Evolutionary conservation across 1,284 basidiomycete species (phyloP).

Genomic region (Boletus albobrunnescens): DNA sequence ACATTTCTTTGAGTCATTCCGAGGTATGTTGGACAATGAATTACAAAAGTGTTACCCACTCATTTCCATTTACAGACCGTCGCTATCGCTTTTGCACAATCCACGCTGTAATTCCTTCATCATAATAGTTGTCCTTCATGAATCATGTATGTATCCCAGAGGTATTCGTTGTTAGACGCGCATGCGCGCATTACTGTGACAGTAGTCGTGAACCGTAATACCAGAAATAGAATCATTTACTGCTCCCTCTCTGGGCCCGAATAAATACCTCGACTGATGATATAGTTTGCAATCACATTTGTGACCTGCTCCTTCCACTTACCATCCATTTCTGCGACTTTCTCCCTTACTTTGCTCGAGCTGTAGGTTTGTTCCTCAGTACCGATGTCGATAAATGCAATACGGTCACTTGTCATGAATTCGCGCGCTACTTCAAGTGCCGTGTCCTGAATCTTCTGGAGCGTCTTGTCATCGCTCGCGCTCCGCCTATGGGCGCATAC

Average conservation of each 20-base stretch:
- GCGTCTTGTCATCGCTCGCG: slow-evolving; percentile 16
- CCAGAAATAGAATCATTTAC: slow-evolving; percentile 15
- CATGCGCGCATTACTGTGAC: neutral
- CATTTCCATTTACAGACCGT: slow-evolving; percentile 49
- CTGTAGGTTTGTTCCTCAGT: slow-evolving; percentile 58
- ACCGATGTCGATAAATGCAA: slow-evolving; percentile 61
- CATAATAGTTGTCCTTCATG: slow-evolving; percentile 1
- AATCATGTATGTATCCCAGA: slow-evolving; percentile 7
- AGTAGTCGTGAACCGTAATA: slow-evolving; percentile 6
- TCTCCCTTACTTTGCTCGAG: slow-evolving; percentile 67
- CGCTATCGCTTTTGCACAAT: slow-evolving; percentile 80
- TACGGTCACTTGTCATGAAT: slow-evolving; percentile 48
- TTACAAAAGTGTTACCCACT: slow-evolving; percentile 11
- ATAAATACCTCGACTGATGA: slow-evolving; percentile 53
- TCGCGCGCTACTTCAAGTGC: slow-evolving; percentile 41
- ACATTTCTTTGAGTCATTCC: slow-evolving; percentile 89
- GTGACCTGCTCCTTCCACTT: slow-evolving; percentile 43
- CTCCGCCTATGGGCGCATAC: slow-evolving; percentile 64
- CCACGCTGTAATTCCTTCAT: slow-evolving; percentile 33
- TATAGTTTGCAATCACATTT: slow-evolving; percentile 43
- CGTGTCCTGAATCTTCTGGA: slow-evolving; percentile 30
- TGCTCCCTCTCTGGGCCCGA: neutral
- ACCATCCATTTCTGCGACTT: slow-evolving; percentile 37
- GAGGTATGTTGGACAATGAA: slow-evolving; percentile 51
- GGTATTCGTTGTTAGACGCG: slow-evolving; percentile 4